These are phyloP conservation scores for Pichia sp. DNA, from an alignment of 1,139 yeast species.

Conservation along the genomic window DNA sequence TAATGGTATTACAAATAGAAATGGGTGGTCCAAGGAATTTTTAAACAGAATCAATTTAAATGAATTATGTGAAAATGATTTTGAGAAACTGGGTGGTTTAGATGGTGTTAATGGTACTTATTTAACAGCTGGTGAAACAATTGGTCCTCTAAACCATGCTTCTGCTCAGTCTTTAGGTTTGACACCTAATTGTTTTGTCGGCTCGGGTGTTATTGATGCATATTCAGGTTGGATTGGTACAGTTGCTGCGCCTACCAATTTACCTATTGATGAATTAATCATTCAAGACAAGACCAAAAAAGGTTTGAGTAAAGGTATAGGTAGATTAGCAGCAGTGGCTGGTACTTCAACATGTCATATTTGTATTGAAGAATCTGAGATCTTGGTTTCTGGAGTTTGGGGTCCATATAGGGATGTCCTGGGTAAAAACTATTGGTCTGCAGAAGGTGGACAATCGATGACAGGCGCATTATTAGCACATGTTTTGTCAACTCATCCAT, in stretches of 20 bases:
- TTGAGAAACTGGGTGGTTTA: conserved; percentile 76
- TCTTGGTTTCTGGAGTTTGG: conserved; percentile 96
- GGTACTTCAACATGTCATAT: conserved; percentile 98
- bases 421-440: conserved; percentile 86
- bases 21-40: conserved; percentile 89
- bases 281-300: conserved; percentile 37
- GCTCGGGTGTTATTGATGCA: conserved; percentile 95
- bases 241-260: conserved; percentile 72
- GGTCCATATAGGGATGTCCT: conserved; percentile 94
- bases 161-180: conserved; percentile 86
- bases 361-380: conserved; percentile 76
- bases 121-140: conserved; percentile 81
- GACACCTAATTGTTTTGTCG: conserved; percentile 73
- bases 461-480: conserved; percentile 93
- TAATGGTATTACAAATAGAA: conserved; percentile 75
- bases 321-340: conserved; percentile 94
- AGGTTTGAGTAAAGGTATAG: conserved; percentile 57
- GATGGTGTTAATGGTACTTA: conserved; percentile 66
- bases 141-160: conserved; percentile 58
- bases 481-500: conserved; percentile 86
- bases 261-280: conserved; percentile 40
- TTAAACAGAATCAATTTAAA: conserved; percentile 60
- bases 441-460: conserved; percentile 98
- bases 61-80: conserved; percentile 73
- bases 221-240: conserved; percentile 99